Base-by-base conservation (phyloP, 129 eudicot genomes). In the Scalesia atractyloides region DNA sequence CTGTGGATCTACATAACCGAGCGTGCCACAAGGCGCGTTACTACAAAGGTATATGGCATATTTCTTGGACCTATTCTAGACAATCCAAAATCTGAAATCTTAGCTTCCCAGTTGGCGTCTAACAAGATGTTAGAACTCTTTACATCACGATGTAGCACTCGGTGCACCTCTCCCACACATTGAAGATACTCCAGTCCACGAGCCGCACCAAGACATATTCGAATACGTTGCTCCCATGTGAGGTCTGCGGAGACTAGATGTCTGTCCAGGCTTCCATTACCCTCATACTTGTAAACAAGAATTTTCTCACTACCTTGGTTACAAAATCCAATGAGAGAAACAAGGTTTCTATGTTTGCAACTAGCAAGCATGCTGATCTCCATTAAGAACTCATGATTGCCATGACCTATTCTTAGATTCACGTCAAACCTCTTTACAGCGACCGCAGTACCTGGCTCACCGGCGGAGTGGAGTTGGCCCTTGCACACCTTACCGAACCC, bases 131-230 rank as follows among this genome's bases (percentile, higher is more conserved):
- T 49, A 14, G 54, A 49, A n/a, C 54, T 49, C 5, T 49, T 49
- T 41, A 76, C 57, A 16, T 76, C 80, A 7, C 80, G 39, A 5
- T 75, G 80, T 13, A 75, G 6, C 22, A 75, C 73, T 5, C 80
- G 57, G 14, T 76, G 80, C 2, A 50, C 80, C 11, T 1, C 1
- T 9, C 62, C 62, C 7, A 15, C 74, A 17, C 49, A 74, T 0
- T 49, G 54, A 49, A 49, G 54, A 15, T 49, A 49, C 17, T 49
- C 16, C 5, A 76, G 62, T 46, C 69, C 74, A 33, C 52, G 30
- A 26, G 74, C 80, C 3, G 52, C 80, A 68, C 53, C 80, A 13
- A 76, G 80, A 68, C 80, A 76, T 76, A 68, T 76, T 13, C 12
- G 51, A 46, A 76, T 74, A 0, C 74, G 69, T 57, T 68, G 80